phyloP scores from a whole-genome alignment of 805 yeast genomes.

The Ogataea wickerhamii region DNA sequence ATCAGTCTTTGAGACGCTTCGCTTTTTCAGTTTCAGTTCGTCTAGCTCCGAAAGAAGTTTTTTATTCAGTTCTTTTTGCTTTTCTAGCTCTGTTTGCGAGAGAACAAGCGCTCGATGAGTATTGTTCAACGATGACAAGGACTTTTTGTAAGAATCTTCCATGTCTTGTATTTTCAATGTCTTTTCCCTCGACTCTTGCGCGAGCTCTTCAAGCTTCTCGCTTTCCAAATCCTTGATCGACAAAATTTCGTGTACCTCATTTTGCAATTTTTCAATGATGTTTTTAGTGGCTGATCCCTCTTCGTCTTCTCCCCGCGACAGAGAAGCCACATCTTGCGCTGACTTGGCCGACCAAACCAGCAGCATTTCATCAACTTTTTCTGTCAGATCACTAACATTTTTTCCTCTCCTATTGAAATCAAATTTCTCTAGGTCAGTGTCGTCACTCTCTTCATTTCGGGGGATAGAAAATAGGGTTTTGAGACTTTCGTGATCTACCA shows the following conservation, averaged over 20 bases:
- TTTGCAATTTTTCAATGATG: conserved; percentile 39
- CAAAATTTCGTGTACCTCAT: conserved; percentile 55
- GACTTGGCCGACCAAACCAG: conserved; percentile 10
- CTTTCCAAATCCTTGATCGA: conserved; percentile 38
- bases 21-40: conserved; percentile 49
- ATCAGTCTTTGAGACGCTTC: conserved; percentile 15
- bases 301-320: conserved; percentile 8
- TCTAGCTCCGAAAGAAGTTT: conserved; percentile 63
- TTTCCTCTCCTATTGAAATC: conserved; percentile 4
- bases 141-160: conserved; percentile 68
- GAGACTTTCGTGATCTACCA: conserved; percentile 41
- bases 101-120: conserved; percentile 70
- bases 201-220: conserved; percentile 31
- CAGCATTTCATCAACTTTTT: conserved; percentile 19
- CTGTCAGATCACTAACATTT: conserved; percentile 7
- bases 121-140: conserved; percentile 67
- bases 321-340: conserved; percentile 1
- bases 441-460: conserved; percentile 33
- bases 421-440: conserved; percentile 29
- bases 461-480: conserved; percentile 17
- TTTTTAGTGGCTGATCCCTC: not conserved
- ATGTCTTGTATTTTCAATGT: conserved; percentile 28
- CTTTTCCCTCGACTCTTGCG: conserved; percentile 27
- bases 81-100: conserved; percentile 68
- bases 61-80: conserved; percentile 52